Evolutionary conservation across 2,329 filamentous ascomycete genomes (phyloP).

Genomic region (Ophiostoma sp.): DNA sequence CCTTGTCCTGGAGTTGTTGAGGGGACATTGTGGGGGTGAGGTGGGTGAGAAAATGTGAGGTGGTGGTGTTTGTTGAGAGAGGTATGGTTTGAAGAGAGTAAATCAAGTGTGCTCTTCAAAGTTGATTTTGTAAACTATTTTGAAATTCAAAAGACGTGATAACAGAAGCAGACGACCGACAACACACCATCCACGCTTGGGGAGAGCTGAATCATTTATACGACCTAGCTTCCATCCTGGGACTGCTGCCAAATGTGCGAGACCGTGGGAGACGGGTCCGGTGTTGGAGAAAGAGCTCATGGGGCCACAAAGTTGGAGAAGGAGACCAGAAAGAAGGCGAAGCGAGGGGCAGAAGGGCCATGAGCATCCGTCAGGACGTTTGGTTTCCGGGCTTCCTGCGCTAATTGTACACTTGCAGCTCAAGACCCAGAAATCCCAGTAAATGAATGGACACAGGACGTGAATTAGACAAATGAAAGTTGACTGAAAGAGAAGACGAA

Average conservation of each 20-base stretch:
- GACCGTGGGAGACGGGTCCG: neutral
- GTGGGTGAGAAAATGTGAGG: neutral
- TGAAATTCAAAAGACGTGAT: neutral
- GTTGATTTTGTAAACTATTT: neutral
- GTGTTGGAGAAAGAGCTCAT: conserved; percentile 14
- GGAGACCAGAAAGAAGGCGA: neutral
- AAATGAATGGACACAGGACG: neutral
- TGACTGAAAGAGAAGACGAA: neutral
- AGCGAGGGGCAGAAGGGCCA: neutral
- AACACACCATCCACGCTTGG: neutral
- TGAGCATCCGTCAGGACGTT: conserved; percentile 5
- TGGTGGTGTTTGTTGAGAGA: neutral
- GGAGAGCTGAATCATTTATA: conserved; percentile 14
- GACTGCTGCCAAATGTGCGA: neutral
- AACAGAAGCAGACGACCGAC: neutral
- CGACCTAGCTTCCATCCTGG: neutral
- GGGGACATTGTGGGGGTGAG: neutral
- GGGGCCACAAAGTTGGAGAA: neutral
- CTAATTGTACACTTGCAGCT: neutral
- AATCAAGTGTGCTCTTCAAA: neutral
- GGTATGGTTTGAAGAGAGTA: no score
- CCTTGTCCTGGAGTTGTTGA: conserved; percentile 41
- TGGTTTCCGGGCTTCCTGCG: neutral
- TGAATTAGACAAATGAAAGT: neutral
- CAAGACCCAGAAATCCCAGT: no score